These are phyloP conservation scores for Apiospora malaysiana DNA, from an alignment of 2,329 filamentous ascomycete genomes.

Conservation along the genomic window DNA sequence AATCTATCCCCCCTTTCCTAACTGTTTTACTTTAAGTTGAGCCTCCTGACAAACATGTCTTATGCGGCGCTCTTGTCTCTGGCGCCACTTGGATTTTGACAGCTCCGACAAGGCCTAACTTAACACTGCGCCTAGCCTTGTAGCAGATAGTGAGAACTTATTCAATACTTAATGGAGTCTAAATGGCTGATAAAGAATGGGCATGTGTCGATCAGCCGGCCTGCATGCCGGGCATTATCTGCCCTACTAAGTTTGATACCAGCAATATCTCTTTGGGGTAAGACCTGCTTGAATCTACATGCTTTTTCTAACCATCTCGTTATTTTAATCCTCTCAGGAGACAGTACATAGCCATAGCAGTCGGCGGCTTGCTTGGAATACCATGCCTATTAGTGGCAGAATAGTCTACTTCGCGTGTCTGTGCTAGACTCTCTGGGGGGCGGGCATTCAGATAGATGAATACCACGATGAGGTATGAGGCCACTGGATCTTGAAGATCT, in stretches of 20 bases:
- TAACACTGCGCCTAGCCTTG: neutral
- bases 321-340: neutral
- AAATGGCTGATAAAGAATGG: slow-evolving; percentile 16
- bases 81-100: neutral
- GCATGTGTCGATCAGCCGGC: neutral
- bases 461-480: neutral
- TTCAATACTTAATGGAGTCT: slow-evolving; percentile 3
- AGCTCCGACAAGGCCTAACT: slow-evolving; percentile 5
- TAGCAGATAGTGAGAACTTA: slow-evolving; percentile 1
- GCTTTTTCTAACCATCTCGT: neutral
- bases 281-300: slow-evolving; percentile 10
- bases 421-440: neutral
- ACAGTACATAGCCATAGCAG: neutral
- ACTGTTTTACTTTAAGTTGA: slow-evolving; percentile 3
- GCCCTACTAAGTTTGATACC: neutral
- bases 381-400: neutral
- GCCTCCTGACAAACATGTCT: slow-evolving; percentile 2
- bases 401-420: neutral
- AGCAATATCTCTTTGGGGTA: slow-evolving; percentile 2
- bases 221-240: neutral
- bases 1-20: neutral
- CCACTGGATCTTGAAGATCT: neutral
- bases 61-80: slow-evolving; percentile 5
- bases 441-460: neutral
- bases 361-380: neutral